Evolutionary conservation across 75 land plant genomes (phyloP).

Genomic region (Cunninghamia lanceolata): DNA sequence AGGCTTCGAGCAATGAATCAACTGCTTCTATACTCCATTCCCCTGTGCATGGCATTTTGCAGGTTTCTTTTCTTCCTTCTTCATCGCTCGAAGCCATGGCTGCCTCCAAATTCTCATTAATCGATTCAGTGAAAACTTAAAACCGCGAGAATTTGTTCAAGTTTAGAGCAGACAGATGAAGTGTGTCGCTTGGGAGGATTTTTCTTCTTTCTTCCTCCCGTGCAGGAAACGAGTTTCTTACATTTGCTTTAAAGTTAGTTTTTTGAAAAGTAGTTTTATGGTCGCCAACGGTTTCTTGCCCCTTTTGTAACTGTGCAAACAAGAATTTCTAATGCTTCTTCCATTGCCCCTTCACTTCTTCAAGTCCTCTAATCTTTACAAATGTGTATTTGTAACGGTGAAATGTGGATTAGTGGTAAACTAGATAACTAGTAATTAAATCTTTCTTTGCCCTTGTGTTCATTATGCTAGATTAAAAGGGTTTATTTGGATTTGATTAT

Average conservation of each 20-base stretch:
- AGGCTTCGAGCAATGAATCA: constrained; percentile 5
- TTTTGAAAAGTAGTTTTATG: background rate
- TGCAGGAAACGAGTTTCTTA: background rate
- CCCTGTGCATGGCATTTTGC: background rate
- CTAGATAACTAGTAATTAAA: too few relatives aligned
- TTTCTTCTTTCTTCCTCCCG: background rate
- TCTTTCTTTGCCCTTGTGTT: too few relatives aligned
- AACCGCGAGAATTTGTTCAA: too few relatives aligned
- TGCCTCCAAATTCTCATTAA: background rate
- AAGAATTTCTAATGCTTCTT: background rate
- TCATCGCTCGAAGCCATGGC: background rate
- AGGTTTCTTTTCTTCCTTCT: constrained; percentile 6
- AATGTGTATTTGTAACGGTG: too few relatives aligned
- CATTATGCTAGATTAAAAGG: too few relatives aligned
- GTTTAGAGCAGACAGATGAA: background rate
- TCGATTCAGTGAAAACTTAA: background rate
- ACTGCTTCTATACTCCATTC: constrained; percentile 17
- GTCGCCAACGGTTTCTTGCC: background rate
- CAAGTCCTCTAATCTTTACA: too few relatives aligned
- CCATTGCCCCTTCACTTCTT: too few relatives aligned
- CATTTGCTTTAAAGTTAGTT: background rate
- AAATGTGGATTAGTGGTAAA: too few relatives aligned
- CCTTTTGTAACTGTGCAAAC: background rate
- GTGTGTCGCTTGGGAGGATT: background rate
- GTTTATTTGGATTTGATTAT: too few relatives aligned